phyloP scores from a whole-genome alignment of 148 eudicot genomes.

The Polygonum aviculare region DNA sequence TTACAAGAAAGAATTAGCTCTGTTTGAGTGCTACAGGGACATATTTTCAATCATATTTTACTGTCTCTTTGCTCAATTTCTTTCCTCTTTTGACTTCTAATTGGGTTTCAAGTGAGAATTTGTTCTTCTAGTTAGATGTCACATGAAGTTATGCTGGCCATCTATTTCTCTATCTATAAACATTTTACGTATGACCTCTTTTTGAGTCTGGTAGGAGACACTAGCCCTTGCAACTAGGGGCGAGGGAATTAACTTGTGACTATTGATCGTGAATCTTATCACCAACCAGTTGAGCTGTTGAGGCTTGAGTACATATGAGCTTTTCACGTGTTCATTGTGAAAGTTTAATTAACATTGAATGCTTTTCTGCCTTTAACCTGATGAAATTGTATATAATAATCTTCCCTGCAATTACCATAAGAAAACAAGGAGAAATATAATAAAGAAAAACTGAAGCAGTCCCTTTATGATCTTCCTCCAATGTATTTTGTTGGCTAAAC shows the following conservation, averaged over 20 bases:
- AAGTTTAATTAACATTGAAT: not conserved
- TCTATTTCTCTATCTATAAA: no score
- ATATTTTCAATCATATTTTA: not conserved
- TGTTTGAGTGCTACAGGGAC: not conserved
- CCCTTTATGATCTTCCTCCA: not conserved
- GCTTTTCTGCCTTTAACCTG: not conserved
- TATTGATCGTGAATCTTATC: no score
- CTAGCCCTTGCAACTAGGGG: no score
- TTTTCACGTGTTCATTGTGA: not conserved
- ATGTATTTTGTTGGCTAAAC: not conserved
- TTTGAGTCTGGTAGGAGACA: no score
- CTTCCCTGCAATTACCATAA: not conserved
- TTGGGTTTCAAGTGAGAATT: not conserved
- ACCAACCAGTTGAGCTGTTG: no score
- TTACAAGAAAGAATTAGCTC: not conserved
- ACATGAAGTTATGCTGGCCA: not conserved
- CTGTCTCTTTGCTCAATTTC: not conserved
- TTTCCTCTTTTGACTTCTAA: not conserved
- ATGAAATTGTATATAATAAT: not conserved
- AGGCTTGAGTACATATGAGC: no score
- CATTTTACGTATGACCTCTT: no score
- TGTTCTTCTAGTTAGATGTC: not conserved
- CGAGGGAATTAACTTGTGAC: no score
- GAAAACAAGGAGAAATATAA: not conserved
- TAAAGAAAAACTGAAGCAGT: not conserved